Percentiles rank a stretch among this genome's conserved stretches.
Conservation (phyloP, 495 filamentous ascomycete species). For the Aspergillus mulundensis region DNA sequence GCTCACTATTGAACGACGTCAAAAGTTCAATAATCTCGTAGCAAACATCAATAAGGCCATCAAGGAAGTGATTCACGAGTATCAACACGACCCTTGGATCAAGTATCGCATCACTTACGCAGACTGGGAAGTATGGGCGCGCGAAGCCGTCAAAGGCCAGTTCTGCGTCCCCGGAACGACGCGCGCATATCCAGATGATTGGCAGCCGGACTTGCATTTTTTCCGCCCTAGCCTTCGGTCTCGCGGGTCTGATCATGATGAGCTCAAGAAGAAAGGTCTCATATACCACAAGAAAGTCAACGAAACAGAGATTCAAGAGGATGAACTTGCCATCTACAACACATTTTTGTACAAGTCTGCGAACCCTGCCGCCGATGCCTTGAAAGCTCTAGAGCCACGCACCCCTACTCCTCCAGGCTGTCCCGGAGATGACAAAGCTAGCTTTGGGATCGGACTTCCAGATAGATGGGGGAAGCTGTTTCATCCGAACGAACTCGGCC, state of each 20-base stretch:
- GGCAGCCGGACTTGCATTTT: conserved; percentile 19
- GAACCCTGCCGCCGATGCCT: background rate
- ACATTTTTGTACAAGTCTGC: background rate
- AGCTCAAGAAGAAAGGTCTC: background rate
- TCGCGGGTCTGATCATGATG: background rate
- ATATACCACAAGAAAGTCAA: background rate
- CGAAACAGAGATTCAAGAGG: background rate
- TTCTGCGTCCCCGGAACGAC: conserved; percentile 19
- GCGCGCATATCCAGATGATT: conserved; percentile 20
- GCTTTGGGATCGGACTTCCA: too few species aligned
- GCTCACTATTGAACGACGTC: conserved; percentile 17
- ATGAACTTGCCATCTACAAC: background rate
- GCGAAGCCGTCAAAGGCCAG: conserved; percentile 16
- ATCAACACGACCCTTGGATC: background rate
- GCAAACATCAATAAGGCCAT: conserved; percentile 19
- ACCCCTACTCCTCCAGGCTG: background rate
- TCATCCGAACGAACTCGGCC: too few species aligned
- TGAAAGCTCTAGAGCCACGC: background rate
- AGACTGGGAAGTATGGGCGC: conserved; percentile 24
- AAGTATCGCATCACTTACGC: conserved; percentile 8
- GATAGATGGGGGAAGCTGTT: too few species aligned
- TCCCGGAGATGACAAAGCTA: background rate
- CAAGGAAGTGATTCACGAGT: conserved; percentile 12
- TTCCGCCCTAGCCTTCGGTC: conserved; percentile 20
- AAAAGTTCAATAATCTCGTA: conserved; percentile 25